phyloP scores from a whole-genome alignment of 1,284 basidiomycete genomes.

The Cerrena zonata region DNA sequence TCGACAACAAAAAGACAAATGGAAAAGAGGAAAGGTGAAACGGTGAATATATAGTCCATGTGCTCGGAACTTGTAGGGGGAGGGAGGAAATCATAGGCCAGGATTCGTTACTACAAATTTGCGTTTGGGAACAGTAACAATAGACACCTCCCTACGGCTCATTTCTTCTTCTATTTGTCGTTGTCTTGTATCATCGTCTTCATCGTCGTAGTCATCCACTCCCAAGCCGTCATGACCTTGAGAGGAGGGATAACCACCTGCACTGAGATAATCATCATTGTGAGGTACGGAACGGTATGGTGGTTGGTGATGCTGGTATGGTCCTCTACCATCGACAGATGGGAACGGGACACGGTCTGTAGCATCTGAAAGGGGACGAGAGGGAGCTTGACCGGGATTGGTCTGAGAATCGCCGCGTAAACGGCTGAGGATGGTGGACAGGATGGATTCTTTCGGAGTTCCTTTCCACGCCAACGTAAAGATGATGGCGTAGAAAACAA shows the following conservation, averaged over 20 bases:
- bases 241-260: slow-evolving; percentile 36
- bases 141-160: slow-evolving; percentile 69
- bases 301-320: slow-evolving; percentile 61
- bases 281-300: slow-evolving; percentile 46
- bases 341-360: slow-evolving; percentile 45
- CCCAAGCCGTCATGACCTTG: slow-evolving; percentile 31
- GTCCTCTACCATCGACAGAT: slow-evolving; percentile 37
- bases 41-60: too few relatives aligned
- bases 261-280: slow-evolving; percentile 19
- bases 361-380: slow-evolving; percentile 33
- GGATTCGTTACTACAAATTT: slow-evolving; percentile 69
- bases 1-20: slow-evolving; percentile 6
- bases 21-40: slow-evolving; percentile 5
- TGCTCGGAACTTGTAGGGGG: too few relatives aligned
- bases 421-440: slow-evolving; percentile 45
- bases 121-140: slow-evolving; percentile 72
- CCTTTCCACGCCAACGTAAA: slow-evolving; percentile 51
- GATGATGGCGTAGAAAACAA: slow-evolving; percentile 51
- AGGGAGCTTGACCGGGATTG: slow-evolving; percentile 21
- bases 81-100: slow-evolving; percentile 17
- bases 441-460: slow-evolving; percentile 49
- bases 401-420: slow-evolving; percentile 32
- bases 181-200: slow-evolving; percentile 67
- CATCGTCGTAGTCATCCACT: slow-evolving; percentile 56
- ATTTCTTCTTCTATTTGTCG: slow-evolving; percentile 74